Conservation (phyloP, 2,329 filamentous ascomycete species). For the Pyrenochaeta sp. region DNA sequence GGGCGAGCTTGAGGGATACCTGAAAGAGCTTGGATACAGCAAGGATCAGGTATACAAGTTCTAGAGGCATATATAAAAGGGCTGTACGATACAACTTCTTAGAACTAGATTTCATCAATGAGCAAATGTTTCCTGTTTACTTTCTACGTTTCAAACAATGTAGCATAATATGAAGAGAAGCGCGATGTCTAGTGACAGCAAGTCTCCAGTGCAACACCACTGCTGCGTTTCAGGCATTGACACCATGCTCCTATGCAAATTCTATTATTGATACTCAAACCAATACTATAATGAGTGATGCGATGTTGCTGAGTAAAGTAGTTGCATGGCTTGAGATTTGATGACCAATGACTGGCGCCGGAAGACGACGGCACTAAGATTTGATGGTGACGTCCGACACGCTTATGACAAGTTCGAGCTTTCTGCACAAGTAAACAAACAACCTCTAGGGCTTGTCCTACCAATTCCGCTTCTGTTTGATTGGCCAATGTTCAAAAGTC, state of each 20-base stretch:
- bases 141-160: neutral
- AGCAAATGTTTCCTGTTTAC: neutral
- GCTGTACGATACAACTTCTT: constrained; percentile 31
- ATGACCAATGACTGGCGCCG: neutral
- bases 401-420: neutral
- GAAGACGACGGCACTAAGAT: neutral
- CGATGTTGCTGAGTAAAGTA: neutral
- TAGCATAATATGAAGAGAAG: neutral
- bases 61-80: constrained; percentile 24
- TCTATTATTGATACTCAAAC: neutral
- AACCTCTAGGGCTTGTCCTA: neutral
- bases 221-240: neutral
- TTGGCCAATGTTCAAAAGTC: too few relatives aligned
- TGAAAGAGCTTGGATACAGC: constrained; percentile 84
- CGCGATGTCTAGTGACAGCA: neutral
- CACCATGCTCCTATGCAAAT: neutral
- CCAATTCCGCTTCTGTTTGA: too few relatives aligned
- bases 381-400: neutral
- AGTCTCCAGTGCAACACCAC: neutral
- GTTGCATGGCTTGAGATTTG: neutral
- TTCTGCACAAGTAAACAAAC: neutral
- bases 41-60: constrained; percentile 94
- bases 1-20: constrained; percentile 82
- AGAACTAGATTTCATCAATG: neutral
- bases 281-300: neutral